A percentile compares a stretch with the other conserved stretches of the same genome.
These are phyloP conservation scores for Fusarium lateritium DNA, from an alignment of 2,329 filamentous ascomycete genomes.

Conservation along the genomic window DNA sequence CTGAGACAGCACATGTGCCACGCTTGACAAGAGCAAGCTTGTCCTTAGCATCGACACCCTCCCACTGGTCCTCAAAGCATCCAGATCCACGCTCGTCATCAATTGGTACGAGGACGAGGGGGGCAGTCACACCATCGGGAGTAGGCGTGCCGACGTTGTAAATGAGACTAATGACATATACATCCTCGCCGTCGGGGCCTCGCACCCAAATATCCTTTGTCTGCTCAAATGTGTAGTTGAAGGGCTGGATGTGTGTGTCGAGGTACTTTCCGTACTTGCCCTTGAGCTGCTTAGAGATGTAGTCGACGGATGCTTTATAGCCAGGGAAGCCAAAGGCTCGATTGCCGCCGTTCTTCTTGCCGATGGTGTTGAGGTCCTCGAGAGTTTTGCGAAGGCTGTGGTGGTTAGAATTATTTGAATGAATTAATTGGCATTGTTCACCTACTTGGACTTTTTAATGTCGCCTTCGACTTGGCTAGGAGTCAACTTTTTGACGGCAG, in stretches of 20 bases:
- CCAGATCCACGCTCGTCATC: conserved; percentile 57
- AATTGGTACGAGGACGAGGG: conserved; percentile 56
- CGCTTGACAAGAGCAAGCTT: conserved; percentile 64
- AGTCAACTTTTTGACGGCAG: conserved; percentile 44
- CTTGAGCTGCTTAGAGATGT: conserved; percentile 63
- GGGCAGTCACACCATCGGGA: conserved; percentile 55
- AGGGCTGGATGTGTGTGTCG: conserved; percentile 62
- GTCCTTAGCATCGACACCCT: conserved; percentile 59
- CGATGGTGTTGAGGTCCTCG: conserved; percentile 69
- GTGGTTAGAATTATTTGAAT: conserved; percentile 11
- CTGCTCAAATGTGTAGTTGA: conserved; percentile 62
- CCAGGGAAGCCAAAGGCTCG: conserved; percentile 72
- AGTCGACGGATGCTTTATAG: conserved; percentile 71
- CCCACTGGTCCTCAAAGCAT: conserved; percentile 62
- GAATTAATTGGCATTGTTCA: rapidly evolving
- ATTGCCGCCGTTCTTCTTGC: conserved; percentile 69
- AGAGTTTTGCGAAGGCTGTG: conserved; percentile 67
- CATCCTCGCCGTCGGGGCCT: conserved; percentile 61
- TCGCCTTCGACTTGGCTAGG: conserved; percentile 45
- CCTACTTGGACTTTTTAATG: conserved; percentile 46
- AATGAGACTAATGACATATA: conserved; percentile 60
- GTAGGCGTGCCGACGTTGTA: conserved; percentile 63
- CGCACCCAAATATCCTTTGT: conserved; percentile 60
- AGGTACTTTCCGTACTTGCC: conserved; percentile 58
- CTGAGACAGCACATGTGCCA: conserved; percentile 59